Conservation (phyloP, 2,329 filamentous ascomycete genomes). For the Colletotrichum aenigma region DNA sequence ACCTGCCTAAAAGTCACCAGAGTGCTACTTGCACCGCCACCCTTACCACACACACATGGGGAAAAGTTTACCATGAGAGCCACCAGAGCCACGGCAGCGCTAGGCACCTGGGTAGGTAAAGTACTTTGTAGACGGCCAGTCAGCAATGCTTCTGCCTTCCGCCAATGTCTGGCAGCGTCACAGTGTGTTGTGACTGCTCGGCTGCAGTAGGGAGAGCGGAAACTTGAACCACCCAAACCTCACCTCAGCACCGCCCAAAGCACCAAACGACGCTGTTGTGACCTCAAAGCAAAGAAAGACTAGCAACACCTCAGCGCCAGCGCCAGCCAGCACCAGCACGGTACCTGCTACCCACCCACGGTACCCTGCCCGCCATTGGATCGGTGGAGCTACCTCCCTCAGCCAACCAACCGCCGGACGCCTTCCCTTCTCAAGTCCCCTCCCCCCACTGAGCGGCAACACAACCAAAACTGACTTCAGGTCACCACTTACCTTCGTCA, state of each 20-base stretch:
- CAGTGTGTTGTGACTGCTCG: neutral
- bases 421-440: neutral
- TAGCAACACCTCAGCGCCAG: neutral
- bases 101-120: neutral
- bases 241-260: neutral
- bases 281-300: neutral
- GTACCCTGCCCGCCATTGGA: neutral
- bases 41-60: neutral
- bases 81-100: neutral
- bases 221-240: neutral
- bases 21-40: neutral
- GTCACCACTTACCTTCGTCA: slow-evolving; percentile 22
- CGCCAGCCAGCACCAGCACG: neutral
- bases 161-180: neutral
- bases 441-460: slow-evolving; percentile 13
- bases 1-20: neutral
- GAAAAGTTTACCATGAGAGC: neutral
- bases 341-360: neutral
- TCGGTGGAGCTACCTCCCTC: slow-evolving; percentile 11
- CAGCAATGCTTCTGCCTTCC: neutral
- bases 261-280: neutral
- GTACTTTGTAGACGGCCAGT: neutral
- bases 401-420: slow-evolving; percentile 14
- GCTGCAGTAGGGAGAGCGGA: neutral
- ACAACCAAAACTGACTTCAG: slow-evolving; percentile 22